Evolutionary conservation across 1,139 yeast species (phyloP).

Genomic region (Suhomyces choctaworum): DNA sequence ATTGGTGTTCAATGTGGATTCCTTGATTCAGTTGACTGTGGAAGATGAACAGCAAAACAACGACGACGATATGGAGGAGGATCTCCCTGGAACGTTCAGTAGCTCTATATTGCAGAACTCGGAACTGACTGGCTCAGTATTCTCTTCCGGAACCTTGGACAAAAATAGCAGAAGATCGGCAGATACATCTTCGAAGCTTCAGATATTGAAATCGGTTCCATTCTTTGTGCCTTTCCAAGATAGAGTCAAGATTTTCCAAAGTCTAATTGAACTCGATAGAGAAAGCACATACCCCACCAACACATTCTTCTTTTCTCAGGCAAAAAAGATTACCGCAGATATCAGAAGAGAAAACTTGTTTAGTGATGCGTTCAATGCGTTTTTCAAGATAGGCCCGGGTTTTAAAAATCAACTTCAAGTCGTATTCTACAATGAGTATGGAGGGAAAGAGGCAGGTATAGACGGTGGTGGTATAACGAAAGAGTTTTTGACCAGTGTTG

Average conservation of each 20-base stretch:
- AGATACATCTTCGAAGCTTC: conserved; percentile 27
- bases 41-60: conserved; percentile 37
- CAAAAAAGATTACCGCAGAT: conserved; percentile 42
- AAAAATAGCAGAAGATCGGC: conserved; percentile 1
- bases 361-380: conserved; percentile 70
- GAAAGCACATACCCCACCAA: conserved; percentile 21
- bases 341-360: conserved; percentile 69
- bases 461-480: conserved; percentile 98
- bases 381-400: conserved; percentile 40
- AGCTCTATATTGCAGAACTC: background rate
- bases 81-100: background rate
- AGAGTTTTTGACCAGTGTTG: conserved; percentile 77
- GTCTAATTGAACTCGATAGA: conserved; percentile 57
- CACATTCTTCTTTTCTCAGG: conserved; percentile 19
- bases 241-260: conserved; percentile 72
- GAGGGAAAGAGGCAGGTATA: conserved; percentile 80
- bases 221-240: conserved; percentile 75
- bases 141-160: background rate
- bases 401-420: conserved; percentile 66
- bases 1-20: conserved; percentile 29
- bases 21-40: conserved; percentile 34
- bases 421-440: conserved; percentile 68
- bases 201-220: conserved; percentile 66
- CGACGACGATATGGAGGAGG: conserved; percentile 13
- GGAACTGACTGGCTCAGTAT: background rate